A percentile compares a stretch with the other conserved stretches of the same genome.
Conservation (phyloP, 148 eudicot species). For the Pouteria glomerata region DNA sequence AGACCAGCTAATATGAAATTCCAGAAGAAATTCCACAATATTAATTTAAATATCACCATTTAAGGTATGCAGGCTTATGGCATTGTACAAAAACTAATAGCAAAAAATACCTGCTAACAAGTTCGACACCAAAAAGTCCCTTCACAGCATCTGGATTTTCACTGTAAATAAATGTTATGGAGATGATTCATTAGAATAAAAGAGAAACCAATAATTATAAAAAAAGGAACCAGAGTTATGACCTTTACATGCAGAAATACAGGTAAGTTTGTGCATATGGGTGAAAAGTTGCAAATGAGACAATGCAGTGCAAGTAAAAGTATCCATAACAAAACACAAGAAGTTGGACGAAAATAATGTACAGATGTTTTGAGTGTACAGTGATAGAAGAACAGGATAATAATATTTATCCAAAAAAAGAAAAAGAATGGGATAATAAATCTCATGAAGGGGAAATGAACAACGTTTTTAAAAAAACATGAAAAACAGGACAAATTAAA, state of each 20-base stretch:
- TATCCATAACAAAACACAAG: neutral
- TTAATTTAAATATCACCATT: neutral
- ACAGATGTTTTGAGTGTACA: neutral
- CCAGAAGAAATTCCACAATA: neutral
- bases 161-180: slow-evolving; percentile 39
- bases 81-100: neutral
- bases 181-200: slow-evolving; percentile 9
- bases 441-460: neutral
- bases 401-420: neutral
- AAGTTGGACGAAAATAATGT: neutral
- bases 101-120: slow-evolving; percentile 72
- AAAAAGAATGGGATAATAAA: too few species aligned
- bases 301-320: neutral
- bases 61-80: neutral
- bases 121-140: slow-evolving; percentile 81
- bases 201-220: neutral
- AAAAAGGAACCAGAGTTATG: neutral
- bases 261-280: too few species aligned
- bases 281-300: neutral
- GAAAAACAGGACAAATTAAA: neutral
- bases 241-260: neutral
- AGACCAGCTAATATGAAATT: neutral
- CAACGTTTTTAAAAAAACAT: neutral
- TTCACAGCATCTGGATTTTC: slow-evolving; percentile 65
- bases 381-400: neutral